Conservation (phyloP, 2,329 filamentous ascomycete genomes). For the Kalaharituber pfeilii region DNA sequence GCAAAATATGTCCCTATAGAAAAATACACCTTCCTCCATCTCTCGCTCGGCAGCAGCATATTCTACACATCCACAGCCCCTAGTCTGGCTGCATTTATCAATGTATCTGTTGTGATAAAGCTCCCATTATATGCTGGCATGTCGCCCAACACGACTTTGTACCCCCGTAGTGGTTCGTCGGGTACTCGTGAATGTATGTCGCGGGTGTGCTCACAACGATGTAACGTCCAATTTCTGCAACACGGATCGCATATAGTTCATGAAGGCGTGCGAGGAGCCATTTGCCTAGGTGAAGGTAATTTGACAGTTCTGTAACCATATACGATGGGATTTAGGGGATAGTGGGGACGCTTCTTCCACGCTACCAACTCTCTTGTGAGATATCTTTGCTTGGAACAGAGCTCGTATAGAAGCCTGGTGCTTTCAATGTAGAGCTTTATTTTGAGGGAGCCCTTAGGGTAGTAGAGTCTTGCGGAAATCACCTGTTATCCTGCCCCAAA, state of each 20-base stretch:
- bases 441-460: slow-evolving; percentile 59
- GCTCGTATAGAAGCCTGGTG: slow-evolving; percentile 56
- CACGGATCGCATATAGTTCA: slow-evolving; percentile 59
- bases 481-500: slow-evolving; percentile 37
- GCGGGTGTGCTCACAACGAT: slow-evolving; percentile 54
- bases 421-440: slow-evolving; percentile 66
- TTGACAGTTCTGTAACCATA: not conserved
- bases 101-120: slow-evolving; percentile 52
- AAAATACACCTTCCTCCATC: slow-evolving; percentile 49
- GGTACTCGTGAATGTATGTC: slow-evolving; percentile 36
- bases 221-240: slow-evolving; percentile 60
- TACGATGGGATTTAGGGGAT: too few relatives aligned
- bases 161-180: not conserved
- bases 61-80: slow-evolving; percentile 62
- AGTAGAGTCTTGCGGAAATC: slow-evolving; percentile 90
- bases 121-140: slow-evolving; percentile 32
- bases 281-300: slow-evolving; percentile 13
- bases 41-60: slow-evolving; percentile 47
- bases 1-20: slow-evolving; percentile 98
- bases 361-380: slow-evolving; percentile 62
- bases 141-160: slow-evolving; percentile 25
- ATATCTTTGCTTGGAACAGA: slow-evolving; percentile 53
- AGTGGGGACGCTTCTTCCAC: too few relatives aligned
- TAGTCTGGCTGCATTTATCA: slow-evolving; percentile 77
- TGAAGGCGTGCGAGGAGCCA: slow-evolving; percentile 87